A percentile compares a stretch with the other conserved stretches of the same genome.
Conservation (phyloP, 495 filamentous ascomycete genomes). For the Hyaloscypha variabilis region DNA sequence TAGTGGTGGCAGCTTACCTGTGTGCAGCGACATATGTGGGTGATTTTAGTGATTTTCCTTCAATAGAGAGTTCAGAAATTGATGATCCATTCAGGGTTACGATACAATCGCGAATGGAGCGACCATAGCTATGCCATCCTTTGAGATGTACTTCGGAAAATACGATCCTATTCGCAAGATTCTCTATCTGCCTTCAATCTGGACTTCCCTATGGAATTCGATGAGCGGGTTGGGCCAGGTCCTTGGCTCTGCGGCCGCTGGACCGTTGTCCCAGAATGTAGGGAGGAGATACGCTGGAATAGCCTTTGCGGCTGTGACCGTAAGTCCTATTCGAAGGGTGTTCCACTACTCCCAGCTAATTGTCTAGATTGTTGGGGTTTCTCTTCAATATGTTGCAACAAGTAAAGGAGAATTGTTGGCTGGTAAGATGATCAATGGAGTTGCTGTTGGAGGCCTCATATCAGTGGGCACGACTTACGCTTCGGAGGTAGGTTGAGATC, state of each 20-base stretch:
- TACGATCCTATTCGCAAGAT: constrained; percentile 14
- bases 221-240: constrained; percentile 34
- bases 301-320: constrained; percentile 18
- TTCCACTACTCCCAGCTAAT: background rate
- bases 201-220: constrained; percentile 36
- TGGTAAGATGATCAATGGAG: constrained; percentile 35
- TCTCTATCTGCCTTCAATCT: constrained; percentile 33
- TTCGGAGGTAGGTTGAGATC: constrained; percentile 27
- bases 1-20: constrained; percentile 24
- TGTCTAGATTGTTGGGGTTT: constrained; percentile 17
- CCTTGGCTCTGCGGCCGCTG: constrained; percentile 30
- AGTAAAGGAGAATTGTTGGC: constrained; percentile 32
- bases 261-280: constrained; percentile 32
- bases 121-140: constrained; percentile 33
- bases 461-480: constrained; percentile 35
- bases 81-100: constrained; percentile 15
- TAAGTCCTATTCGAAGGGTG: background rate
- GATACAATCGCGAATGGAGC: constrained; percentile 34
- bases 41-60: background rate
- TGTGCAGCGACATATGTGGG: constrained; percentile 25
- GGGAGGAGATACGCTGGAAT: constrained; percentile 29
- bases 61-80: background rate
- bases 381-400: constrained; percentile 24
- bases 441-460: constrained; percentile 30
- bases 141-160: constrained; percentile 34